Percentiles rank a stretch among this genome's conserved stretches.
Evolutionary conservation across 148 eudicot species (phyloP).

Genomic region (Heliamphora exappendiculata): DNA sequence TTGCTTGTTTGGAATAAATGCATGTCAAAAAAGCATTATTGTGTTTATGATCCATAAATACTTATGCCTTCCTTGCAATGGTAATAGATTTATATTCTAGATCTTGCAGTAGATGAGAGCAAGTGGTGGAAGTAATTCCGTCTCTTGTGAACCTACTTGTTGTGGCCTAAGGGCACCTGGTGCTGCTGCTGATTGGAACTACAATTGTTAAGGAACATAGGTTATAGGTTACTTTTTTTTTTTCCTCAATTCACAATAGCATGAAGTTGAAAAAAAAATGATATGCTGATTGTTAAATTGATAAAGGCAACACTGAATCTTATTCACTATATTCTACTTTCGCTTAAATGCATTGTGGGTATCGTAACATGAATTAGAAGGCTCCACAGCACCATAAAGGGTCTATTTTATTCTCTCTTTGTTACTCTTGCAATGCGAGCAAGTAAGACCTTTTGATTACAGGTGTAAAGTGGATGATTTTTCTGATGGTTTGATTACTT

Average conservation of each 20-base stretch:
- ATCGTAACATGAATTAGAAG: too few species aligned
- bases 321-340: too few species aligned
- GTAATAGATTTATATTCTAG: too few species aligned
- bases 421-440: not conserved
- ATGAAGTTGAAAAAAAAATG: not conserved
- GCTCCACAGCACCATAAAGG: not conserved
- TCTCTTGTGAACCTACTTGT: not conserved
- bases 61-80: too few species aligned
- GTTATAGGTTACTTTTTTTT: not conserved
- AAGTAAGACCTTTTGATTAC: not conserved
- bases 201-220: not conserved
- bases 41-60: too few species aligned
- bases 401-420: not conserved
- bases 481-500: constrained; percentile 6
- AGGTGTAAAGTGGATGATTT: constrained; percentile 6
- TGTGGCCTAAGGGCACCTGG: not conserved
- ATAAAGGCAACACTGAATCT: too few species aligned
- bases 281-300: too few species aligned
- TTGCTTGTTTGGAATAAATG: too few species aligned
- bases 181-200: not conserved
- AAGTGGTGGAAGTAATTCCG: not conserved
- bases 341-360: too few species aligned
- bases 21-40: too few species aligned
- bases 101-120: not conserved
- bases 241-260: not conserved